Evolutionary conservation across 305 asterid genomes (phyloP).

Genomic region (Solanum aculeatissimum): DNA sequence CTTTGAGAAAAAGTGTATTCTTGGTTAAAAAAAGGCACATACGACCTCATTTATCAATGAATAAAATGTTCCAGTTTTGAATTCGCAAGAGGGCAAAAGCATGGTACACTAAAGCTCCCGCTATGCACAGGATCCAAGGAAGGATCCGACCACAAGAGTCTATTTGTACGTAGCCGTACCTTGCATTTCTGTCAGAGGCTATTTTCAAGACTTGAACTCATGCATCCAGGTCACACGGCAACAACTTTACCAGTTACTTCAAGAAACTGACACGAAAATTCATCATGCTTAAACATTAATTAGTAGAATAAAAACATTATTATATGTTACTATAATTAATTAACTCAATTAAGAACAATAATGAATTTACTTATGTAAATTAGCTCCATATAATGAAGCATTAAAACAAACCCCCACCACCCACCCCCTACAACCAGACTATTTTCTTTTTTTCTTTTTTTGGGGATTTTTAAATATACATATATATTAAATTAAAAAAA

Average conservation of each 20-base stretch:
- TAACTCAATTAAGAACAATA: background rate
- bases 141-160: no score
- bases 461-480: background rate
- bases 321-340: background rate
- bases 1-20: background rate
- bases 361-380: background rate
- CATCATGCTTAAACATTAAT: background rate
- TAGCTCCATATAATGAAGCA: background rate
- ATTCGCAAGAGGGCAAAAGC: no score
- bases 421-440: background rate
- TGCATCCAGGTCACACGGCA: no score
- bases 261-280: background rate
- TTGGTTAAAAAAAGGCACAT: background rate
- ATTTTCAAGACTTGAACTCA: no score
- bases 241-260: no score
- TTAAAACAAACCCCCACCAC: background rate
- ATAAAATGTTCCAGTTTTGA: no score
- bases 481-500: background rate
- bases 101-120: no score
- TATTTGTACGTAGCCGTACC: no score
- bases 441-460: no score
- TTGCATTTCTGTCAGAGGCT: no score
- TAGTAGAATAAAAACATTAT: background rate
- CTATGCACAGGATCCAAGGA: no score
- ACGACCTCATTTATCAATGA: no score